A percentile compares a stretch with the other conserved stretches of the same genome.
Conservation (phyloP, 179 eudicot genomes). For the Spinacia oleracea region DNA sequence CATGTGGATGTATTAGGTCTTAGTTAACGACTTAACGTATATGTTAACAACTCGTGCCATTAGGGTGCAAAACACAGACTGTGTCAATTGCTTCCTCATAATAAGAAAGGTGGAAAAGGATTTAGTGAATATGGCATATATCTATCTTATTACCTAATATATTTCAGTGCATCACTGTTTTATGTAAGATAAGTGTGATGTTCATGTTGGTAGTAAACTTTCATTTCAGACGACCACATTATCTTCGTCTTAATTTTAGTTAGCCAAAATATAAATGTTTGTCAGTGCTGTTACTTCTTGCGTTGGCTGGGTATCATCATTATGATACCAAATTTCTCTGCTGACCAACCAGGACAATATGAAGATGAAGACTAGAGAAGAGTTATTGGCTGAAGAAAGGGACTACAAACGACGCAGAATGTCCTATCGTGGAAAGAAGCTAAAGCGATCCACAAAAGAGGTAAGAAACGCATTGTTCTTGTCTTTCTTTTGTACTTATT, state of each 20-base stretch:
- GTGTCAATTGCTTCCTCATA: not conserved
- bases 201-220: not conserved
- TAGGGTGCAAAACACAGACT: not conserved
- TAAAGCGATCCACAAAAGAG: slow-evolving; percentile 78
- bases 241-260: not conserved
- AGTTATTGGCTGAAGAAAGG: slow-evolving; percentile 95
- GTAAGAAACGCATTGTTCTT: slow-evolving; percentile 31
- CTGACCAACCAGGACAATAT: slow-evolving; percentile 48
- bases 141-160: not conserved
- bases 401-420: slow-evolving; percentile 94
- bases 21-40: not conserved
- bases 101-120: not conserved
- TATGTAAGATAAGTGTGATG: not conserved
- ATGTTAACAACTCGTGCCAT: not conserved
- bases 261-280: too few relatives aligned
- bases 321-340: not conserved
- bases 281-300: not conserved
- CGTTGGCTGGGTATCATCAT: not conserved
- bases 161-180: not conserved
- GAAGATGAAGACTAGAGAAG: slow-evolving; percentile 71
- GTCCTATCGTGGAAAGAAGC: slow-evolving; percentile 97
- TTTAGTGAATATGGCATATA: not conserved
- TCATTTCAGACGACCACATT: not conserved
- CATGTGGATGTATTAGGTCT: not conserved
- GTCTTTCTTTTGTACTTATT: not conserved